Evolutionary conservation across 345 rosid species (phyloP).

Genomic region (Trapa bicornis): DNA sequence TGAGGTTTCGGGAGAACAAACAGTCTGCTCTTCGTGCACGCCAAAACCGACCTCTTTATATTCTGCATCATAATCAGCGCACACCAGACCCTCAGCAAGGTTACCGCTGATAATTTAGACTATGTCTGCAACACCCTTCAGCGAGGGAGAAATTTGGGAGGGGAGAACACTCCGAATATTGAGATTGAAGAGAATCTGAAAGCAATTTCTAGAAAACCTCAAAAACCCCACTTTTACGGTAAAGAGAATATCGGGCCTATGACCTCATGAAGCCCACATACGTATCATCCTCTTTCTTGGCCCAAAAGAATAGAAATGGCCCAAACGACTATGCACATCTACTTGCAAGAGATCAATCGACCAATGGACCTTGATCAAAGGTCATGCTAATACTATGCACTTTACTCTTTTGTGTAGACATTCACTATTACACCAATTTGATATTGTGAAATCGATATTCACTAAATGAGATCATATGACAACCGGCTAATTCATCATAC

Average conservation of each 20-base stretch:
- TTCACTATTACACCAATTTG: no score
- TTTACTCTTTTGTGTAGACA: no score
- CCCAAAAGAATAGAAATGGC: no score
- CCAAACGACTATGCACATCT: no score
- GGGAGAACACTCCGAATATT: background rate
- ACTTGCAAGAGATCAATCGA: no score
- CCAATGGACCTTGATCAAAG: no score
- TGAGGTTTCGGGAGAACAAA: conserved; percentile 1
- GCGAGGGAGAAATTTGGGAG: background rate
- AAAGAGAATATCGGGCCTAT: background rate
- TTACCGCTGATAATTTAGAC: background rate
- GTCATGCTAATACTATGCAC: no score
- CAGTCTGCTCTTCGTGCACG: background rate
- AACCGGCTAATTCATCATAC: no score
- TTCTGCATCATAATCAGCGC: conserved; percentile 6
- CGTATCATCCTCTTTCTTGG: no score
- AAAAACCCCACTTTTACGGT: background rate
- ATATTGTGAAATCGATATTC: no score
- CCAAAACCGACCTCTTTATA: conserved; percentile 6
- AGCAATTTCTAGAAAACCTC: background rate
- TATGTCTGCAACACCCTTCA: background rate
- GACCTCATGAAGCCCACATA: conserved; percentile 28
- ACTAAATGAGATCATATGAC: no score
- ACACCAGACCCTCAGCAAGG: background rate
- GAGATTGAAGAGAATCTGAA: background rate